phyloP scores from a whole-genome alignment of 2,329 filamentous ascomycete species.

The Talaromyces islandicus region DNA sequence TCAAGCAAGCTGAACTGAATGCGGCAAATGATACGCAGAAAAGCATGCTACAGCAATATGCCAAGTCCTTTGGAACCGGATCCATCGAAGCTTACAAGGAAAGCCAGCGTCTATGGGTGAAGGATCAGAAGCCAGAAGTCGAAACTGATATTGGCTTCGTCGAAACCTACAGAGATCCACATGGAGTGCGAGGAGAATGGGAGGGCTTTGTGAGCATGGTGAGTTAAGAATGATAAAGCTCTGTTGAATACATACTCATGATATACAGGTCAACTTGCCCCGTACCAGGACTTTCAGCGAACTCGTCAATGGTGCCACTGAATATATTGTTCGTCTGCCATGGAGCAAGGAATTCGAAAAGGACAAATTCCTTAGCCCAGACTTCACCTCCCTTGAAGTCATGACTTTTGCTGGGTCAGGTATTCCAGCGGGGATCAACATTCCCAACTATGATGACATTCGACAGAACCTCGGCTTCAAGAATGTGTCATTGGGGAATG shows the following conservation, averaged over 20 bases:
- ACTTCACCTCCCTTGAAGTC: conserved; percentile 93
- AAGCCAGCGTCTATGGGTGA: conserved; percentile 74
- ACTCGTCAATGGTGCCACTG: conserved; percentile 73
- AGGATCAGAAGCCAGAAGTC: conserved; percentile 72
- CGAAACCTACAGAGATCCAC: conserved; percentile 78
- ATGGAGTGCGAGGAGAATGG: conserved; percentile 76
- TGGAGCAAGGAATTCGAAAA: conserved; percentile 91
- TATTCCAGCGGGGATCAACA: conserved; percentile 56
- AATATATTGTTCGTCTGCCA: conserved; percentile 80
- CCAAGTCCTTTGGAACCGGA: conserved; percentile 66
- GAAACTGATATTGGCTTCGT: conserved; percentile 81
- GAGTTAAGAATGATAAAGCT: conserved; percentile 21
- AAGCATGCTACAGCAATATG: conserved; percentile 68
- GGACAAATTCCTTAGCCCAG: conserved; percentile 88
- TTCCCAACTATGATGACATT: conserved; percentile 55
- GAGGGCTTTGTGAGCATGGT: conserved; percentile 71
- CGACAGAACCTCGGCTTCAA: conserved; percentile 61
- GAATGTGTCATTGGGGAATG: conserved; percentile 80
- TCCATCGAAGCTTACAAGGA: conserved; percentile 75
- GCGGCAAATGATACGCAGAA: conserved; percentile 68
- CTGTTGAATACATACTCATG: conserved; percentile 19
- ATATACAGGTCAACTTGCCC: conserved; percentile 68
- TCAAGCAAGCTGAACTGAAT: conserved; percentile 62
- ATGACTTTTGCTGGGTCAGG: conserved; percentile 67
- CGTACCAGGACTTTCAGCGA: conserved; percentile 81